Conservation (phyloP, 148 eudicot species). For the Vaccinium myrtillus region DNA sequence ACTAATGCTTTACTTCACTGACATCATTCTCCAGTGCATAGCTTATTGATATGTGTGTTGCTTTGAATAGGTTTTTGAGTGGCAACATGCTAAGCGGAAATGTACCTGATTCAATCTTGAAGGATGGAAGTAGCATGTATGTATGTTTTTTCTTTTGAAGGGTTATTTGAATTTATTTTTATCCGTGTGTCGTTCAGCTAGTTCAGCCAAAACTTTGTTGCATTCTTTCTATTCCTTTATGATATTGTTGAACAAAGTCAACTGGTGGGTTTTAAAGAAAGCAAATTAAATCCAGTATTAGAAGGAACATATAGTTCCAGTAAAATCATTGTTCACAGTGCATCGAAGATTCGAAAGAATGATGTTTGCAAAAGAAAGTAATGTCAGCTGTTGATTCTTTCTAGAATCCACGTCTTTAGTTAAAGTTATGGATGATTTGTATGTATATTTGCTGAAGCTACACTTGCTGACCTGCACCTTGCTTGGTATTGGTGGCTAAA, state of each 20-base stretch:
- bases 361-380: neutral
- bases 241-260: neutral
- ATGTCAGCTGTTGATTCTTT: neutral
- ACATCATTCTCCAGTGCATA: neutral
- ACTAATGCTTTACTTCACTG: neutral
- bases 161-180: neutral
- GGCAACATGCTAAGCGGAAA: constrained; percentile 64
- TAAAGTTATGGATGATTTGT: neutral
- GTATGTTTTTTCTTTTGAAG: constrained; percentile 21
- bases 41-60: constrained; percentile 8
- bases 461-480: neutral
- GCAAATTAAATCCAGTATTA: neutral
- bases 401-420: neutral
- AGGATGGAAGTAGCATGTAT: constrained; percentile 64
- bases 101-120: constrained; percentile 56
- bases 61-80: constrained; percentile 50
- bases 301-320: neutral
- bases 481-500: neutral
- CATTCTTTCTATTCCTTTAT: neutral
- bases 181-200: neutral
- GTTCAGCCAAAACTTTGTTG: neutral
- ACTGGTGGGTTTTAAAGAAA: neutral
- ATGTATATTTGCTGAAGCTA: neutral
- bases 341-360: neutral
- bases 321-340: neutral